Conservation (phyloP, 2,329 filamentous ascomycete species). For the Calonectria hawksworthii region DNA sequence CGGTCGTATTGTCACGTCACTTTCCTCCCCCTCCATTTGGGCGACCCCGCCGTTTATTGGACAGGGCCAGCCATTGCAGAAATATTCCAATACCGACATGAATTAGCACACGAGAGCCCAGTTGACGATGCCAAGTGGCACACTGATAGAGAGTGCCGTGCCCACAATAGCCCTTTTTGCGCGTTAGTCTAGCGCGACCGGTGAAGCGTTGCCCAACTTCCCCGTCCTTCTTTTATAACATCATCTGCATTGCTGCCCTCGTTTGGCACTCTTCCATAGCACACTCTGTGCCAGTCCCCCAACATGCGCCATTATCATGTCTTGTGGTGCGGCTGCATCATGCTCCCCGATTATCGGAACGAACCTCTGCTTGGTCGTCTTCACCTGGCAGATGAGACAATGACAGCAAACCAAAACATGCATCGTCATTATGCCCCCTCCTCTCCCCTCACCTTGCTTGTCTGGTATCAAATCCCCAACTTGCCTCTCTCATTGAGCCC, state of each 20-base stretch:
- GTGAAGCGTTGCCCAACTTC: neutral
- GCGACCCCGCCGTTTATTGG: neutral
- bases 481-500: conserved; percentile 6
- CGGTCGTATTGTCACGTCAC: conserved; percentile 18
- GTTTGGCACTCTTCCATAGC: neutral
- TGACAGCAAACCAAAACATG: neutral
- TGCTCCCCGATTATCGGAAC: neutral
- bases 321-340: neutral
- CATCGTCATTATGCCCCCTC: neutral
- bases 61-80: neutral
- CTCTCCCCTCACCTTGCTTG: neutral
- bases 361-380: neutral
- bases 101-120: neutral
- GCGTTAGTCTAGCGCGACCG: neutral
- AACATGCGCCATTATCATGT: neutral
- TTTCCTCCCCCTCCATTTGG: neutral
- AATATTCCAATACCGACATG: neutral
- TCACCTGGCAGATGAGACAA: neutral
- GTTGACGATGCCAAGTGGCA: conserved; percentile 9
- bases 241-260: conserved; percentile 2
- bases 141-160: neutral
- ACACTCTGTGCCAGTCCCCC: neutral
- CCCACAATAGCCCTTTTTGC: neutral
- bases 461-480: neutral
- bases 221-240: neutral